A percentile compares a stretch with the other conserved stretches of the same genome.
These are phyloP conservation scores for Cryptococcus wingfieldii DNA, from an alignment of 1,284 basidiomycete genomes.

Conservation along the genomic window DNA sequence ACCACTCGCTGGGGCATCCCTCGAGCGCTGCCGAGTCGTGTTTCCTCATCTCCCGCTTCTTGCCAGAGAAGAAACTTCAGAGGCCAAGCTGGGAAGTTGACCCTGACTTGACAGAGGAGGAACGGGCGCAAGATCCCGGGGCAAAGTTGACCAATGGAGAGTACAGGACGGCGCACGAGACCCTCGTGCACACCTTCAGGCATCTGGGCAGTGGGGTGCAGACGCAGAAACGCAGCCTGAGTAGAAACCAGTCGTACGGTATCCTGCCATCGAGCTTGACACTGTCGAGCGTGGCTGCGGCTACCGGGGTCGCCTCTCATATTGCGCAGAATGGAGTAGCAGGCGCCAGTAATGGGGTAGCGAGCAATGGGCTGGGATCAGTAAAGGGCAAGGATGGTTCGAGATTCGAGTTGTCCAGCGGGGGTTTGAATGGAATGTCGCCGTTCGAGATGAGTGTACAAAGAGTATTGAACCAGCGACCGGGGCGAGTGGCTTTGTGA, in stretches of 20 bases:
- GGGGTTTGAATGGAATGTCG: constrained; percentile 30
- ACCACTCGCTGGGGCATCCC: constrained; percentile 34
- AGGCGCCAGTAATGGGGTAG: neutral
- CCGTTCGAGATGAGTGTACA: constrained; percentile 42
- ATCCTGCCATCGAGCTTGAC: neutral
- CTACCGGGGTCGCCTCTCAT: neutral
- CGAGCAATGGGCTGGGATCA: constrained; percentile 3
- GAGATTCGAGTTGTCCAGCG: neutral
- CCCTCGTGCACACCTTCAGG: constrained; percentile 30
- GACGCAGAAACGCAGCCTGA: constrained; percentile 2
- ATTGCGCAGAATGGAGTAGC: too few species aligned
- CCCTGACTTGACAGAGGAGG: constrained; percentile 11
- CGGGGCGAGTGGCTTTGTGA: constrained; percentile 8
- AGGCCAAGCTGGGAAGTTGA: constrained; percentile 30
- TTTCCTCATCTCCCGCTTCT: constrained; percentile 38
- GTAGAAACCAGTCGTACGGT: constrained; percentile 2
- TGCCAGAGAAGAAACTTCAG: constrained; percentile 21
- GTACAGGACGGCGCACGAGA: constrained; percentile 42
- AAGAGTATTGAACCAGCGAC: constrained; percentile 38
- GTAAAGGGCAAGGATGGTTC: neutral
- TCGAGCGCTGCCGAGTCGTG: constrained; percentile 34
- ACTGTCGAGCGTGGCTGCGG: neutral
- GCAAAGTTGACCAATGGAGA: constrained; percentile 38
- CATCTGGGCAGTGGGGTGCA: constrained; percentile 10
- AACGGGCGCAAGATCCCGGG: constrained; percentile 10